These are phyloP conservation scores for Daldinia decipiens DNA, from an alignment of 495 filamentous ascomycete genomes.

Conservation along the genomic window DNA sequence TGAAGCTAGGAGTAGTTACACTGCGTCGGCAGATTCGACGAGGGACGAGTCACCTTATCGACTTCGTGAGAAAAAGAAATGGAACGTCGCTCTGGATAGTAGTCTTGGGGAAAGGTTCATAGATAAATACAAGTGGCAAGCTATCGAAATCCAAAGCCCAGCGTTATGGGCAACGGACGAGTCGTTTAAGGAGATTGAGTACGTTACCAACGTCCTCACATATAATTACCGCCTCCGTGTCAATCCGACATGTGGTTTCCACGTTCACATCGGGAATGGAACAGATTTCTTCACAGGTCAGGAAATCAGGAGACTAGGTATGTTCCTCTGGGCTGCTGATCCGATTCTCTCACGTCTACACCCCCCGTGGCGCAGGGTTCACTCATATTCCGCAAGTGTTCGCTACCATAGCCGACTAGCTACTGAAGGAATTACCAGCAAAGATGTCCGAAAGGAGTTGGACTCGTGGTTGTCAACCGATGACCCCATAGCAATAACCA, in stretches of 20 bases:
- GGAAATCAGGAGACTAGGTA: slow-evolving; percentile 48
- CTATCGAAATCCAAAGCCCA: slow-evolving; percentile 39
- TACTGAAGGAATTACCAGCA: background rate
- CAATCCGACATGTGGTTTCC: slow-evolving; percentile 50
- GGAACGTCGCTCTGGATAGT: slow-evolving; percentile 19
- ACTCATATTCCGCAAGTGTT: slow-evolving; percentile 14
- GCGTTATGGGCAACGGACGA: slow-evolving; percentile 28
- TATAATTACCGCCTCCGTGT: slow-evolving; percentile 43
- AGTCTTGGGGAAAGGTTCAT: slow-evolving; percentile 14
- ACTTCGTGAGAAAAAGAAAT: slow-evolving; percentile 20
- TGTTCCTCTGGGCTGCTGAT: slow-evolving; percentile 53
- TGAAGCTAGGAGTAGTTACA: background rate
- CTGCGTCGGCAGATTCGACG: background rate
- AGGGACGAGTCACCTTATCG: background rate
- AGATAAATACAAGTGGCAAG: slow-evolving; percentile 28
- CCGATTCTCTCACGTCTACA: slow-evolving; percentile 52
- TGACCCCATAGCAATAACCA: slow-evolving; percentile 6
- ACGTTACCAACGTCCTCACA: slow-evolving; percentile 44
- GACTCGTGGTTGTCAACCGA: background rate
- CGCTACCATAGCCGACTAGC: slow-evolving; percentile 30
- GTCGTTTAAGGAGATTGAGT: slow-evolving; percentile 30
- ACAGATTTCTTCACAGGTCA: slow-evolving; percentile 37
- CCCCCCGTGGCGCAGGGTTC: slow-evolving; percentile 37
- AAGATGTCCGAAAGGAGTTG: background rate
- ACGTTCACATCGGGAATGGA: slow-evolving; percentile 54